These are phyloP conservation scores for Mycena vulgaris DNA, from an alignment of 768 basidiomycete genomes.

Conservation along the genomic window DNA sequence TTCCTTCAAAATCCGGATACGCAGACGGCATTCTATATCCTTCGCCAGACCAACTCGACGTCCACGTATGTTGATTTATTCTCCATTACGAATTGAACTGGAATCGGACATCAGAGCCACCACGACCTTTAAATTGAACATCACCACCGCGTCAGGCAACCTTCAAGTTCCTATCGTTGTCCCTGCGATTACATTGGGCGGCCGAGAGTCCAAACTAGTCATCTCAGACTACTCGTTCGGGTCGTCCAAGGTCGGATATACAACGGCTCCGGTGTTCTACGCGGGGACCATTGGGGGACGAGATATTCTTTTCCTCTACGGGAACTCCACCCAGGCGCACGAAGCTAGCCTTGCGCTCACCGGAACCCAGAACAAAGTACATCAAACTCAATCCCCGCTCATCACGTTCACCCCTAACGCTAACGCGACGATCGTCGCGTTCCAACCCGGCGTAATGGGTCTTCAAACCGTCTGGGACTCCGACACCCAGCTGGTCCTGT, in stretches of 20 bases:
- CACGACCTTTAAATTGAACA: conserved; percentile 72
- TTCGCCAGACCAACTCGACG: conserved; percentile 76
- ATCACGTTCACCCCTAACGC: conserved; percentile 47
- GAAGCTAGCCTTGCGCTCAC: conserved; percentile 65
- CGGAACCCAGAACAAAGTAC: conserved; percentile 61
- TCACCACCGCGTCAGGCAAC: conserved; percentile 66
- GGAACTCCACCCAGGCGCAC: conserved; percentile 68
- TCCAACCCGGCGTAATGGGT: conserved; percentile 64
- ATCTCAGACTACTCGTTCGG: conserved; percentile 84
- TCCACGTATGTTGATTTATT: conserved; percentile 66
- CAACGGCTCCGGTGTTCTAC: conserved; percentile 82
- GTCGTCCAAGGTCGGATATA: conserved; percentile 71
- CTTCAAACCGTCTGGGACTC: conserved; percentile 79
- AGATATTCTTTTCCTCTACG: conserved; percentile 77
- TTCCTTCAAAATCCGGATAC: conserved; percentile 80
- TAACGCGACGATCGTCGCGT: conserved; percentile 62
- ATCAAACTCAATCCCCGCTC: conserved; percentile 44
- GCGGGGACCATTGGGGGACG: conserved; percentile 72
- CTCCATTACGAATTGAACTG: neutral
- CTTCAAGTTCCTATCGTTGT: conserved; percentile 72
- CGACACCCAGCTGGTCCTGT: conserved; percentile 76
- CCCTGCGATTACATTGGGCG: conserved; percentile 70
- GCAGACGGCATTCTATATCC: conserved; percentile 76
- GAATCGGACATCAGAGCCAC: conserved; percentile 53
- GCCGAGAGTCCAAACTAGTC: conserved; percentile 82